Evolutionary conservation across 164 flowering plant species (phyloP), one percentile per base, ranked within the genome.

Genomic region (Vitis riparia): DNA sequence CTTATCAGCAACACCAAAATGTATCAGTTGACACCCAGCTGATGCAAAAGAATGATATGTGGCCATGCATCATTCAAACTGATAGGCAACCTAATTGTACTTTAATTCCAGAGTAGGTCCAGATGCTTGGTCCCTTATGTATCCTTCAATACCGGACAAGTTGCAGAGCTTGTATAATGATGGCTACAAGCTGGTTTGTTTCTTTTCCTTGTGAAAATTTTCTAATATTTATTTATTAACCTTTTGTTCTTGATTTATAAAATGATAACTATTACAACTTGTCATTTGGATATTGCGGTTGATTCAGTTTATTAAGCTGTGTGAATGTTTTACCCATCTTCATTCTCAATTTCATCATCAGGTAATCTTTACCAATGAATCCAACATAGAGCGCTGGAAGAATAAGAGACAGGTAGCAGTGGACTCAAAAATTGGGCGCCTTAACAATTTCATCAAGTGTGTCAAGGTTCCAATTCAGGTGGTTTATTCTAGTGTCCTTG

Each of bases 41-140:
- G 27, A 23, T 23, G 27, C 27, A 23, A 23, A 23, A 23, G 27
- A 23, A 23, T 23, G 27, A 23, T 23, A 23, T 23, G 1, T 23
- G 27, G 27, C 27, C 27, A 23, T 23, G 27, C 27, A 23, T 23
- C 27, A 23, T 1, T 23, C 27, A 23, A 23, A 23, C 27, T 49
- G 55, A 55, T 14, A 15, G 9, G 29, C 29, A 14, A 63, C 55
- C 15, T n/a, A 66, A 30, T 13, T 37, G 44, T 37, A 37, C 11
- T 76, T 68, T 66, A 55, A 62, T 73, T 72, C 61, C 89, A 92
- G 97, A 78, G 74, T 79, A 65, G 99, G 99, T 74, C 75, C 98
- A 62, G 90, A 90, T 86, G 98, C 97, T 53, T 95, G 99, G 99
- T 90, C 96, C 60, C 96, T 95, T 50, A 81, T 92, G 87, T 89